Base-by-base conservation (phyloP, 176 grass and related monocot species). In the Metroxylon sagu region DNA sequence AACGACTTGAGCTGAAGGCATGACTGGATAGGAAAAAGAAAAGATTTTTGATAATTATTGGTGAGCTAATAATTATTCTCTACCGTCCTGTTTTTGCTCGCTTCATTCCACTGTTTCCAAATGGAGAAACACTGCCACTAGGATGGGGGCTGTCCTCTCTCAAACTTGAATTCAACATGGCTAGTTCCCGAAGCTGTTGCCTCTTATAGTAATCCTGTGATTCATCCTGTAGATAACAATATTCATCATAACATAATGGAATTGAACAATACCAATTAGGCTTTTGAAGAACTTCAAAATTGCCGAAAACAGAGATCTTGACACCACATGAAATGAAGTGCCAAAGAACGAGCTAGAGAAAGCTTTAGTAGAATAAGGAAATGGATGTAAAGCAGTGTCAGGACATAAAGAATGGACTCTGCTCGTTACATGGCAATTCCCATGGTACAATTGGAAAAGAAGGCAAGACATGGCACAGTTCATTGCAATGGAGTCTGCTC, bases 161-260 rank as follows among this genome's bases (percentile, higher is more conserved):
- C 65, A 85, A 53, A 61, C 80, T 62, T 26, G 93, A 98, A 48
- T 92, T 92, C 35, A 98, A 76, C 87, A 98, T 81, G 3, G 93
- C 93, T 56, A 98, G 72, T 73, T 98, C 93, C 73, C 74, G 78
- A 18, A 98, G 84, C 70, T 98, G 93, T 54, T 98, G 93, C 66
- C 79, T 89, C 71, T 98, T 98, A 60, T 98, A 92, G 50, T 87
- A 71, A 77, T 98, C 93, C 29, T 98, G 93, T 4, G 87, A 89
- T 59, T 92, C 93, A 68, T 98, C 87, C 93, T 98, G 65, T 52
- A 76, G 18, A 17, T 48, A 23, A 58, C 62, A 72, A 61, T 14
- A 18, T 26, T 25, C 35, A 43, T 12, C 1, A 12, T 43, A 14
- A 43, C 35, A 43, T 12, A 43, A 3, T 35, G 6, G 31, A 6